A percentile compares a stretch with the other conserved stretches of the same genome.
Evolutionary conservation across 1,284 basidiomycete genomes (phyloP).

Genomic region (Sanghuangporus baumii): DNA sequence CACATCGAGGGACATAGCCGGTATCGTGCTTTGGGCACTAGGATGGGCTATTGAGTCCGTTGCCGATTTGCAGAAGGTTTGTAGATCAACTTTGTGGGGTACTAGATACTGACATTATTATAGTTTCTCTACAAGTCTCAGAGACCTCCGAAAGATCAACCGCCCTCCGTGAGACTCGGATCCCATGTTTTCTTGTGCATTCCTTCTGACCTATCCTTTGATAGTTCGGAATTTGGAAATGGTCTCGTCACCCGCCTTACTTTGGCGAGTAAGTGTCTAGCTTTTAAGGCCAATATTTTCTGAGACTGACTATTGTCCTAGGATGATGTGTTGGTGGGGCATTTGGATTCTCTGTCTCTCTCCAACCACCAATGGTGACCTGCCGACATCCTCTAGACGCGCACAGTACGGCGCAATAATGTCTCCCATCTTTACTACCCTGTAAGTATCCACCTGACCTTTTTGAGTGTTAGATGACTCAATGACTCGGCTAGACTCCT

Average conservation of each 20-base stretch:
- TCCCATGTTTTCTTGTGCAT: background rate
- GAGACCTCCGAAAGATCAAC: slow-evolving; percentile 47
- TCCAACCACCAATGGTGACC: slow-evolving; percentile 43
- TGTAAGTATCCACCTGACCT: slow-evolving; percentile 35
- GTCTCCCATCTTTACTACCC: slow-evolving; percentile 59
- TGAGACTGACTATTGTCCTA: slow-evolving; percentile 21
- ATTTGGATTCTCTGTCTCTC: slow-evolving; percentile 62
- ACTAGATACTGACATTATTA: background rate
- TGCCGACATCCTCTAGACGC: slow-evolving; percentile 37
- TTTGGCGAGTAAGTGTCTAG: slow-evolving; percentile 60
- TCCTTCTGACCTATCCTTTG: background rate
- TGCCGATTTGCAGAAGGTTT: slow-evolving; percentile 63
- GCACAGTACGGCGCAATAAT: slow-evolving; percentile 58
- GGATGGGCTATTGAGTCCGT: slow-evolving; percentile 58
- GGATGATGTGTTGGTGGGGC: slow-evolving; percentile 71
- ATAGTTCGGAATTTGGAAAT: slow-evolving; percentile 50
- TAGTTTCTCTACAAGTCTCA: slow-evolving; percentile 52
- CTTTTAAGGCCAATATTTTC: background rate
- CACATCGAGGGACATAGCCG: slow-evolving; percentile 60
- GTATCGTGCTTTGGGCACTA: slow-evolving; percentile 59
- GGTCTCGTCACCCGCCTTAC: slow-evolving; percentile 69
- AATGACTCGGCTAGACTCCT: slow-evolving; percentile 39
- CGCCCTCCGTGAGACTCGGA: slow-evolving; percentile 35
- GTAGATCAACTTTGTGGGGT: slow-evolving; percentile 3
- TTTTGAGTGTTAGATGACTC: background rate